Percentiles rank a stretch among this genome's conserved stretches.
Evolutionary conservation across 176 grass and related monocot genomes (phyloP).

Genomic region (Bromus sterilis): DNA sequence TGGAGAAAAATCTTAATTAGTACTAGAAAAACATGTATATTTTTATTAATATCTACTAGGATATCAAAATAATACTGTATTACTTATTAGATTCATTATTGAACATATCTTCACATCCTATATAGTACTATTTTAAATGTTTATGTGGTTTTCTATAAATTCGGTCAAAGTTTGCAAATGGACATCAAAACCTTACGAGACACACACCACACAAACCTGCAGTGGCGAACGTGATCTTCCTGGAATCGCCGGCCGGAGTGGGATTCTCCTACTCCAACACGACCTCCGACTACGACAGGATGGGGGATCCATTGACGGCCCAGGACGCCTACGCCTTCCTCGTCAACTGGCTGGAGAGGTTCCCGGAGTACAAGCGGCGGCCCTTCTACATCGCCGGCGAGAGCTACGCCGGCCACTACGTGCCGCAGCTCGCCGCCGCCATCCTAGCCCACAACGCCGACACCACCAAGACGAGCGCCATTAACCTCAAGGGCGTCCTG

Average conservation of each 20-base stretch:
- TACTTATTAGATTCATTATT: too few relatives aligned
- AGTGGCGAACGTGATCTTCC: background rate
- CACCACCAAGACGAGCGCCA: background rate
- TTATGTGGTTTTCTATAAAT: too few relatives aligned
- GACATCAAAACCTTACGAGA: too few relatives aligned
- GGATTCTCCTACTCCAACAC: background rate
- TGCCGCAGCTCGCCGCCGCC: background rate
- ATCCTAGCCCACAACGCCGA: background rate
- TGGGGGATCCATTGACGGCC: background rate
- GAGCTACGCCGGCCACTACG: constrained; percentile 79
- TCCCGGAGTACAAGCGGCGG: background rate
- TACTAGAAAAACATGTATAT: too few relatives aligned
- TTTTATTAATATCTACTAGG: too few relatives aligned
- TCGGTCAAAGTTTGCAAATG: too few relatives aligned
- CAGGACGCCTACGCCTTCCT: background rate
- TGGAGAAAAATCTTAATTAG: too few relatives aligned
- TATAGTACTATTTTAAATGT: too few relatives aligned
- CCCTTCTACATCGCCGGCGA: constrained; percentile 85
- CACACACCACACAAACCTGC: too few relatives aligned
- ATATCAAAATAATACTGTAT: too few relatives aligned
- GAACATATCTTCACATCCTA: too few relatives aligned
- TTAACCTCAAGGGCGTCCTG: background rate
- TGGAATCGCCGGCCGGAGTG: background rate
- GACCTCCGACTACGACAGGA: background rate
- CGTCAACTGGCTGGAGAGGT: background rate